These are phyloP conservation scores for Nectriaceae sp. DNA, from an alignment of 2,329 filamentous ascomycete species.

Conservation along the genomic window DNA sequence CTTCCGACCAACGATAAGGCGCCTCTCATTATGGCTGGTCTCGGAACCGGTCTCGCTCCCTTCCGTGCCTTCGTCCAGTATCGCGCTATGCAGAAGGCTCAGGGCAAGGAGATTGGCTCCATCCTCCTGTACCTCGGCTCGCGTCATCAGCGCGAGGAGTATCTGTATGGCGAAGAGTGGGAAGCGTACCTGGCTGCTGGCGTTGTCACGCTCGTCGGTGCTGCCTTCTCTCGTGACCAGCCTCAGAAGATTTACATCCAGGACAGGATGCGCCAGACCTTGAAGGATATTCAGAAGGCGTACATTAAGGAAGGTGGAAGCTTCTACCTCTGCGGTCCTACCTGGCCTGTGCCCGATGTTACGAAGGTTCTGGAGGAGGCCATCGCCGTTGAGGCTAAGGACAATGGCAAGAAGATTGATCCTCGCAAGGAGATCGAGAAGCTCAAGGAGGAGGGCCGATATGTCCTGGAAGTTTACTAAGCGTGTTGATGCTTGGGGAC, in stretches of 20 bases:
- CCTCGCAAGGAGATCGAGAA: conserved; percentile 90
- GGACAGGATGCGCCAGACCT: conserved; percentile 90
- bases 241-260: conserved; percentile 99
- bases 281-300: conserved; percentile 78
- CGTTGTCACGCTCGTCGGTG: conserved; percentile 89
- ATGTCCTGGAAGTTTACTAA: conserved; percentile 96
- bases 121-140: conserved; percentile 96
- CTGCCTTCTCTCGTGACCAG: conserved; percentile 95
- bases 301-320: conserved; percentile 87
- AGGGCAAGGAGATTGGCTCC: conserved; percentile 90
- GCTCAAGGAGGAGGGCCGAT: conserved; percentile 91
- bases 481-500: conserved; percentile 3
- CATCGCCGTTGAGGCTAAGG: conserved; percentile 73
- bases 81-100: conserved; percentile 96
- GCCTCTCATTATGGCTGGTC: conserved; percentile 97
- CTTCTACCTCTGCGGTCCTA: conserved; percentile 97
- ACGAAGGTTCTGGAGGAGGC: conserved; percentile 93
- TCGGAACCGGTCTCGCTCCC: conserved; percentile 97
- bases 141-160: conserved; percentile 96
- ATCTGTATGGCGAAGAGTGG: conserved; percentile 99
- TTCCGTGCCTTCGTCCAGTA: conserved; percentile 99
- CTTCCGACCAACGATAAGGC: conserved; percentile 84
- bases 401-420: conserved; percentile 77
- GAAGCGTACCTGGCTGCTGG: conserved; percentile 96
- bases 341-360: conserved; percentile 97